These are phyloP conservation scores for Hygrophorus russula DNA, from an alignment of 768 basidiomycete species.

Conservation along the genomic window DNA sequence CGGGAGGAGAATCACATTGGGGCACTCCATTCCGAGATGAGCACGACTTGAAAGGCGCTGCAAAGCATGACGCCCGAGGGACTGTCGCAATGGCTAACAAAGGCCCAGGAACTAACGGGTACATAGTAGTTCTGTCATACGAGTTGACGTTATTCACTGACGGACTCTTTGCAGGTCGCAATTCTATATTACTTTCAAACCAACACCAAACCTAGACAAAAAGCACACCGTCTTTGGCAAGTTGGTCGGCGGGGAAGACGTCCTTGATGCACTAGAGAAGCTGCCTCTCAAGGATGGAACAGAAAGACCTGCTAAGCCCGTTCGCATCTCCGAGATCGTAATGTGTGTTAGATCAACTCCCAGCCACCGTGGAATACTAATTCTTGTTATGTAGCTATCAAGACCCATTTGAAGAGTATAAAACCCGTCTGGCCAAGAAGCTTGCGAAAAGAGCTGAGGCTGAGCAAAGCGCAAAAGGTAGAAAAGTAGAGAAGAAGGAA, in stretches of 20 bases:
- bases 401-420: conserved; percentile 94
- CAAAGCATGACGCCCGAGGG: conserved; percentile 78
- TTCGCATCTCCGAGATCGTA: conserved; percentile 75
- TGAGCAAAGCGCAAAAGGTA: conserved; percentile 19
- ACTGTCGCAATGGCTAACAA: conserved; percentile 93
- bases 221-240: conserved; percentile 98
- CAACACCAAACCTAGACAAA: conserved; percentile 77
- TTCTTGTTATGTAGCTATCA: conserved; percentile 47
- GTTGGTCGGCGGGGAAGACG: conserved; percentile 90
- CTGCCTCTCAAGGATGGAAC: conserved; percentile 75
- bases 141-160: not conserved
- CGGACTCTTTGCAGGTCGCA: conserved; percentile 51
- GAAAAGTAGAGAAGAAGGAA: conserved; percentile 38
- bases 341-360: conserved; percentile 44
- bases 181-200: conserved; percentile 85
- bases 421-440: conserved; percentile 69
- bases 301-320: conserved; percentile 76
- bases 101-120: conserved; percentile 85
- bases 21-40: conserved; percentile 95
- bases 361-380: not conserved
- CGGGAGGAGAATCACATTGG: conserved; percentile 91
- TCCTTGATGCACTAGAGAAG: conserved; percentile 75
- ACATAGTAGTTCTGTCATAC: conserved; percentile 8
- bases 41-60: conserved; percentile 78
- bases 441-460: conserved; percentile 47